These are phyloP conservation scores for Ogataea pignaliae DNA, from an alignment of 805 yeast genomes.

Conservation along the genomic window DNA sequence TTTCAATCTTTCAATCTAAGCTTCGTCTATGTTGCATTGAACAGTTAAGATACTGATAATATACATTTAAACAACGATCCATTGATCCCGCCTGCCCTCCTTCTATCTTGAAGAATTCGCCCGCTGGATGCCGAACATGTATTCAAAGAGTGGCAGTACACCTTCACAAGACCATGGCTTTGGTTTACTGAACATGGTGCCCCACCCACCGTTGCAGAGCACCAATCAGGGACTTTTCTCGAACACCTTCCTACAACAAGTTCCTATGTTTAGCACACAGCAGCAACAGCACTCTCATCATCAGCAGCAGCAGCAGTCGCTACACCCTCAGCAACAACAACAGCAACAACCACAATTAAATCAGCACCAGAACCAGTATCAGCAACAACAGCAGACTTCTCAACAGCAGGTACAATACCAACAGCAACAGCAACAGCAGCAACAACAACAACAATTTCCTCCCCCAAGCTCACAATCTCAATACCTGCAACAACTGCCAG, in stretches of 20 bases:
- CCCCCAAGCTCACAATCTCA: background rate
- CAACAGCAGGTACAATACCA: background rate
- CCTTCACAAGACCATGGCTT: background rate
- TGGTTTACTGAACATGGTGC: too few relatives aligned
- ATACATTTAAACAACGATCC: too few relatives aligned
- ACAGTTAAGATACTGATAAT: too few relatives aligned
- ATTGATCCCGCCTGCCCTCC: too few relatives aligned
- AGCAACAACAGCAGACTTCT: background rate
- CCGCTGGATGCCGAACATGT: constrained; percentile 1
- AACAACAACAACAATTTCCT: background rate
- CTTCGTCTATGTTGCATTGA: too few relatives aligned
- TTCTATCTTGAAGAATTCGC: background rate
- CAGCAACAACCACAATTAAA: background rate
- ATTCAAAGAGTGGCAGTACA: constrained; percentile 4
- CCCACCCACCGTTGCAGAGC: too few relatives aligned
- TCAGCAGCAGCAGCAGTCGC: background rate
- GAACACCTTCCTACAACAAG: too few relatives aligned
- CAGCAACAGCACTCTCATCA: background rate
- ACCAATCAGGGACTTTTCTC: too few relatives aligned
- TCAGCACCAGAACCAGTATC: background rate
- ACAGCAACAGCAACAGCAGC: background rate
- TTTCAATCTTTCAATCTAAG: too few relatives aligned
- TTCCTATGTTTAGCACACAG: too few relatives aligned
- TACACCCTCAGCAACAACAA: background rate
- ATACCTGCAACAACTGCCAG: background rate